Evolutionary conservation across 805 yeast species (phyloP).

Genomic region (Saturnispora kantuleensis): DNA sequence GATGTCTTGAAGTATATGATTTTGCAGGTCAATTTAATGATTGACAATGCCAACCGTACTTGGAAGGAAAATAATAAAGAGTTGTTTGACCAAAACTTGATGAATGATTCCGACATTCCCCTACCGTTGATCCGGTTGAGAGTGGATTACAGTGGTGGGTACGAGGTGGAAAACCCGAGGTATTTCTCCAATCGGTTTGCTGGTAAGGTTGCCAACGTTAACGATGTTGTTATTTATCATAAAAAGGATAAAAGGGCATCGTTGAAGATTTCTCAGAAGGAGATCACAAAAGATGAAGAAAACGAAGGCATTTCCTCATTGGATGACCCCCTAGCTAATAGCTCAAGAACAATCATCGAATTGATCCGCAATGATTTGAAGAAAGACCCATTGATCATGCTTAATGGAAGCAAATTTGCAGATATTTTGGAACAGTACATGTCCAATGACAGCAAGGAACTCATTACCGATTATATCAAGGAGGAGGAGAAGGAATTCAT

Average conservation of each 20-base stretch:
- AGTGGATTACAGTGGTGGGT: slow-evolving; percentile 86
- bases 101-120: slow-evolving; percentile 37
- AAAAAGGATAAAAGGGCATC: slow-evolving; percentile 30
- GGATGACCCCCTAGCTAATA: slow-evolving; percentile 17
- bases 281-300: background rate
- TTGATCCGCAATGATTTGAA: slow-evolving; percentile 54
- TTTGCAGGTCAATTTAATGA: slow-evolving; percentile 56
- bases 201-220: slow-evolving; percentile 84
- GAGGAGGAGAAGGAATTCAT: slow-evolving; percentile 46
- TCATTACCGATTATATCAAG: slow-evolving; percentile 38
- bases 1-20: slow-evolving; percentile 53
- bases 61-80: slow-evolving; percentile 31
- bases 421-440: slow-evolving; percentile 34
- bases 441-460: slow-evolving; percentile 1
- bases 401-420: slow-evolving; percentile 69
- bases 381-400: slow-evolving; percentile 52
- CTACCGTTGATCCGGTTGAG: slow-evolving; percentile 73
- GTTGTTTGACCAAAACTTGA: slow-evolving; percentile 20
- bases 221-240: slow-evolving; percentile 66
- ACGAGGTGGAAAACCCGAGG: slow-evolving; percentile 83
- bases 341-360: slow-evolving; percentile 27
- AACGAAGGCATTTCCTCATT: slow-evolving; percentile 8
- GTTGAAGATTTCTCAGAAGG: slow-evolving; percentile 3
- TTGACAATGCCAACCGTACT: slow-evolving; percentile 44
- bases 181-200: slow-evolving; percentile 85